Percentiles rank a stretch among this genome's conserved stretches.
Evolutionary conservation across 805 yeast species (phyloP).

Genomic region (Sporopachydermia lactativora): DNA sequence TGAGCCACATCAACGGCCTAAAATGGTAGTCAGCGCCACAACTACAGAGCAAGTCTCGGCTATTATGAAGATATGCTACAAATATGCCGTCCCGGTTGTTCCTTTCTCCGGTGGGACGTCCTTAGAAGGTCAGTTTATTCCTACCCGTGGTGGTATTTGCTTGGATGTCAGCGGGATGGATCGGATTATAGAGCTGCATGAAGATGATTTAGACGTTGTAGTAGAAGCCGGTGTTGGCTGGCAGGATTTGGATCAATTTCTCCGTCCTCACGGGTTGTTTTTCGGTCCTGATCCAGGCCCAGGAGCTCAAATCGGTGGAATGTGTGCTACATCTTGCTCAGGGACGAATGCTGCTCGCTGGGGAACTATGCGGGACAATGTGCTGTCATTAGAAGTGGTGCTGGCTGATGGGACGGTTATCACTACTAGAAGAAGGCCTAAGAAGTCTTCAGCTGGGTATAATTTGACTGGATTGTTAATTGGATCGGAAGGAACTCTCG

Average conservation of each 20-base stretch:
- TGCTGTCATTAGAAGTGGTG: conserved; percentile 55
- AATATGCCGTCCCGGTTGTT: conserved; percentile 52
- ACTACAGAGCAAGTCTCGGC: conserved; percentile 53
- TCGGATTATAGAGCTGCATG: conserved; percentile 38
- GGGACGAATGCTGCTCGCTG: conserved; percentile 71
- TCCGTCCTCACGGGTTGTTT: conserved; percentile 31
- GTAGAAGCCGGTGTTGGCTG: conserved; percentile 76
- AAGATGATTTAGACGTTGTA: conserved; percentile 52
- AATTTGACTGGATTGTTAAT: conserved; percentile 61
- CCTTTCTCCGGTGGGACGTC: conserved; percentile 73
- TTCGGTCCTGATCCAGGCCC: conserved; percentile 77
- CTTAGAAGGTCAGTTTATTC: conserved; percentile 67
- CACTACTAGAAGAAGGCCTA: conserved; percentile 61
- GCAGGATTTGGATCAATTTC: conserved; percentile 48
- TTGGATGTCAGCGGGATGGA: conserved; percentile 50
- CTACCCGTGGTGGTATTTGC: conserved; percentile 50
- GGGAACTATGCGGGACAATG: conserved; percentile 72
- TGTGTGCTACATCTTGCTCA: conserved; percentile 64
- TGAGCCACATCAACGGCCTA: conserved; percentile 39
- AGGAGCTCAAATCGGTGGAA: conserved; percentile 70
- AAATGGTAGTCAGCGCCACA: conserved; percentile 44
- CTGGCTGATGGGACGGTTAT: conserved; percentile 69
- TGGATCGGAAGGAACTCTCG: conserved; percentile 73
- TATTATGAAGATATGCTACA: conserved; percentile 47
- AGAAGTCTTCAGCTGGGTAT: conserved; percentile 71